Evolutionary conservation across 2,329 filamentous ascomycete species (phyloP).

Genomic region (Davidsoniella eucalypti): DNA sequence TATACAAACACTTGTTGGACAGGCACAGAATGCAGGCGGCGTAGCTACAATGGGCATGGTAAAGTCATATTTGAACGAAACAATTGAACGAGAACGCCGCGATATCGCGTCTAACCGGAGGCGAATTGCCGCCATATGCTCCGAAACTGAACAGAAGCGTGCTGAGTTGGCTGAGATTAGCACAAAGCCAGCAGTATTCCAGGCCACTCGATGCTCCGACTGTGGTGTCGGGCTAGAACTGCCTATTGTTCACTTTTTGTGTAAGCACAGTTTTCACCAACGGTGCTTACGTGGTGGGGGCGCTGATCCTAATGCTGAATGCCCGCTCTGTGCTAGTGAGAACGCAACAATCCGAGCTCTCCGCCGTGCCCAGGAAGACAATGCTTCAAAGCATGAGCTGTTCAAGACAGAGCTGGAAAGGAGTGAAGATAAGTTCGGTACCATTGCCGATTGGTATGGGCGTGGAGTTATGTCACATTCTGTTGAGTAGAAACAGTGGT

Average conservation of each 20-base stretch:
- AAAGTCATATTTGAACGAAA: conserved; percentile 77
- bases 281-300: conserved; percentile 49
- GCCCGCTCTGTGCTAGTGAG: conserved; percentile 66
- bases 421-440: conserved; percentile 73
- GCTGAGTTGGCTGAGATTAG: conserved; percentile 62
- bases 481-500: conserved; percentile 19
- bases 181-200: conserved; percentile 73
- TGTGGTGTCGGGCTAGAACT: conserved; percentile 68
- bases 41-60: conserved; percentile 97
- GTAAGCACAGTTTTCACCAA: conserved; percentile 94
- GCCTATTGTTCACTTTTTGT: conserved; percentile 87
- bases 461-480: conserved; percentile 64
- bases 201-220: conserved; percentile 71
- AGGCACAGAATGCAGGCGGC: conserved; percentile 26
- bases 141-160: conserved; percentile 66
- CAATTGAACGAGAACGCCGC: conserved; percentile 72
- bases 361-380: conserved; percentile 70
- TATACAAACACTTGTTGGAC: conserved; percentile 72
- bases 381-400: conserved; percentile 71
- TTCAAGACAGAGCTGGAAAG: conserved; percentile 66
- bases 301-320: conserved; percentile 50
- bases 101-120: conserved; percentile 70
- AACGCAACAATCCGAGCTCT: conserved; percentile 85
- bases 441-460: conserved; percentile 87
- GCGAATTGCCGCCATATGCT: conserved; percentile 67